Percentiles rank a stretch among this genome's conserved stretches.
These are phyloP conservation scores for Trametes versicolor DNA, from an alignment of 1,284 basidiomycete genomes.

Conservation along the genomic window DNA sequence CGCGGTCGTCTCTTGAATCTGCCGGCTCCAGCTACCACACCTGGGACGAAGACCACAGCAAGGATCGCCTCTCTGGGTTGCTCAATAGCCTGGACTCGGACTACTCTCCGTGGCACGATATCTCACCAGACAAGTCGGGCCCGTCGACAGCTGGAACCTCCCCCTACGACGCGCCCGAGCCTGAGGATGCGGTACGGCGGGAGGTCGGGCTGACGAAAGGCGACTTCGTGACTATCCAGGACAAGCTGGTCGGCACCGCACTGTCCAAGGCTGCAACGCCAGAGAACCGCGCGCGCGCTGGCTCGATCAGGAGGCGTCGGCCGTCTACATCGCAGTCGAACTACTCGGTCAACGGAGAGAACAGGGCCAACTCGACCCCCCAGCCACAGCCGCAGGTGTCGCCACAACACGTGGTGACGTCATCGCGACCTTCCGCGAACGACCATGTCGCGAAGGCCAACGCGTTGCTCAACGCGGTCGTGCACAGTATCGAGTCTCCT, in stretches of 20 bases:
- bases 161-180: conserved; percentile 62
- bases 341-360: conserved; percentile 65
- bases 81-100: conserved; percentile 60
- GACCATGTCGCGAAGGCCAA: conserved; percentile 61
- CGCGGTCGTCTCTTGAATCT: conserved; percentile 80
- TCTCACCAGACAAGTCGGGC: conserved; percentile 56
- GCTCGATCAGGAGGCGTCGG: conserved; percentile 64
- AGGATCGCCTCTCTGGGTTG: conserved; percentile 60
- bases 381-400: conserved; percentile 46
- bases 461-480: conserved; percentile 72
- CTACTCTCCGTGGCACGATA: conserved; percentile 69
- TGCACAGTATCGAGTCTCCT: conserved; percentile 69
- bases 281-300: conserved; percentile 66
- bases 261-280: conserved; percentile 62
- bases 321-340: conserved; percentile 85
- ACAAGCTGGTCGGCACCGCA: conserved; percentile 71
- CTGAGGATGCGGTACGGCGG: conserved; percentile 70
- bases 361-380: conserved; percentile 65
- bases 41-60: conserved; percentile 67
- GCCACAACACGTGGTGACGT: conserved; percentile 38
- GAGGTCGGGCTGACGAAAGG: conserved; percentile 72
- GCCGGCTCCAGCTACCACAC: conserved; percentile 86
- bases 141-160: conserved; percentile 58
- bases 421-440: conserved; percentile 35
- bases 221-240: conserved; percentile 77